These are phyloP conservation scores for Cladosporium sp. DNA, from an alignment of 2,329 filamentous ascomycete genomes.

Conservation along the genomic window DNA sequence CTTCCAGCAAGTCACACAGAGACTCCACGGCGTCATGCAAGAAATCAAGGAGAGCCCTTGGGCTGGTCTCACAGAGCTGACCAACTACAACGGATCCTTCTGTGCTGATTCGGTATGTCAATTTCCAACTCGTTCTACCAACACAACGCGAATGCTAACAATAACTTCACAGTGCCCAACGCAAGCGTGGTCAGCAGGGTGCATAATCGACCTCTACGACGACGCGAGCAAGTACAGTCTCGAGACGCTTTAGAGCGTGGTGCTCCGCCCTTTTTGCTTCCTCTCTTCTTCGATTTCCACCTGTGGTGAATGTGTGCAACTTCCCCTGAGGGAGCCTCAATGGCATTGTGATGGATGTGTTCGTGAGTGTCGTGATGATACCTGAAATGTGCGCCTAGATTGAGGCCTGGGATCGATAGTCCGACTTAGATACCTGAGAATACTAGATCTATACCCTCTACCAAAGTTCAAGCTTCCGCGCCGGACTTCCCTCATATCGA, in stretches of 20 bases:
- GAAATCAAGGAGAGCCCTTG: constrained; percentile 78
- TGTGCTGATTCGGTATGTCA: constrained; percentile 81
- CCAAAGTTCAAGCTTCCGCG: background rate
- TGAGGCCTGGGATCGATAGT: background rate
- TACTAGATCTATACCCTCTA: background rate
- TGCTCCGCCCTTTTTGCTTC: background rate
- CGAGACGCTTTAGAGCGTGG: constrained; percentile 8
- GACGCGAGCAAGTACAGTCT: constrained; percentile 59
- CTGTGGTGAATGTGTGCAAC: background rate
- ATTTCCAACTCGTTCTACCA: background rate
- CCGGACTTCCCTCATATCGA: background rate
- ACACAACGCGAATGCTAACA: constrained; percentile 32
- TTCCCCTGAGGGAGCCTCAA: background rate
- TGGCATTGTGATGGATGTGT: background rate
- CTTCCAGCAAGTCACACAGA: constrained; percentile 89
- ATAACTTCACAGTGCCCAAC: constrained; percentile 69
- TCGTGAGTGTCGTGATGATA: background rate
- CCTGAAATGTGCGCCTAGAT: background rate
- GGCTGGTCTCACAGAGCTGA: constrained; percentile 91
- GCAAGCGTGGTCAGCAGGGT: constrained; percentile 94
- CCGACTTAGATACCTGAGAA: background rate
- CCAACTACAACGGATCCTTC: constrained; percentile 80
- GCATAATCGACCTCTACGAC: constrained; percentile 93
- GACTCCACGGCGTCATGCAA: constrained; percentile 79
- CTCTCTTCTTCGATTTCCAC: background rate